Conservation (phyloP, 352 stramenopile genomes). For the Pythium folliculosum region DNA sequence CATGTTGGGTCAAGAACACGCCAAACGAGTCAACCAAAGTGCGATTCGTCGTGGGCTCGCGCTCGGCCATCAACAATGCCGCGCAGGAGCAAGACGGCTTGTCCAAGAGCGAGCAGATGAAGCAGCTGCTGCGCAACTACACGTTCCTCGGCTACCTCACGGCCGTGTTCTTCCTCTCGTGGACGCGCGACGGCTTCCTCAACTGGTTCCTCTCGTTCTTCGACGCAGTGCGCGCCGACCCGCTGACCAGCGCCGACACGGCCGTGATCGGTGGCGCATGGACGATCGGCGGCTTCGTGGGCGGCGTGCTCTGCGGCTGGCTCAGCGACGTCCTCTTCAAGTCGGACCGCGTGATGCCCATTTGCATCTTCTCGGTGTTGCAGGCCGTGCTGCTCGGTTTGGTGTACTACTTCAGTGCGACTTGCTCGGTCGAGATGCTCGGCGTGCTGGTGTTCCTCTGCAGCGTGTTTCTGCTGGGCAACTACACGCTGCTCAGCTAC, state of each 20-base stretch:
- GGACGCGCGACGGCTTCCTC: conserved; percentile 66
- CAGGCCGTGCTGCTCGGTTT: conserved; percentile 52
- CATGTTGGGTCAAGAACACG: conserved; percentile 57
- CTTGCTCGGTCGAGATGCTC: conserved; percentile 49
- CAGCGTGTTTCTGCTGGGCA: conserved; percentile 73
- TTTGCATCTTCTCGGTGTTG: conserved; percentile 72
- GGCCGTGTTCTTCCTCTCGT: conserved; percentile 74
- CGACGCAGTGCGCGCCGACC: conserved; percentile 48
- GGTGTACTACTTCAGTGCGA: conserved; percentile 62
- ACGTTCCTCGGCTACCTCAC: conserved; percentile 71
- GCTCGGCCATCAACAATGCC: conserved; percentile 13
- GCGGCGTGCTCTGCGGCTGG: conserved; percentile 68
- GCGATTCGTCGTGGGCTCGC: conserved; percentile 22
- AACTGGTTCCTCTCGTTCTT: conserved; percentile 85
- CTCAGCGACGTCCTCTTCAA: conserved; percentile 71
- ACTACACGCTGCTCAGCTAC: conserved; percentile 77
- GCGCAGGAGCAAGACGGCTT: conserved; percentile 15
- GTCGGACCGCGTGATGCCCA: conserved; percentile 65
- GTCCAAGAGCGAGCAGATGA: conserved; percentile 53
- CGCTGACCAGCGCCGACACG: conserved; percentile 52
- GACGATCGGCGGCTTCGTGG: conserved; percentile 76
- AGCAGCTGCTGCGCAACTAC: conserved; percentile 51
- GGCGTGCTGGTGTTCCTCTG: conserved; percentile 60
- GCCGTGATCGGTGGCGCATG: conserved; percentile 71
- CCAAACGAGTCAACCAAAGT: conserved; percentile 48